Conservation (phyloP, 768 basidiomycete genomes). For the Dioszegia crocea region DNA sequence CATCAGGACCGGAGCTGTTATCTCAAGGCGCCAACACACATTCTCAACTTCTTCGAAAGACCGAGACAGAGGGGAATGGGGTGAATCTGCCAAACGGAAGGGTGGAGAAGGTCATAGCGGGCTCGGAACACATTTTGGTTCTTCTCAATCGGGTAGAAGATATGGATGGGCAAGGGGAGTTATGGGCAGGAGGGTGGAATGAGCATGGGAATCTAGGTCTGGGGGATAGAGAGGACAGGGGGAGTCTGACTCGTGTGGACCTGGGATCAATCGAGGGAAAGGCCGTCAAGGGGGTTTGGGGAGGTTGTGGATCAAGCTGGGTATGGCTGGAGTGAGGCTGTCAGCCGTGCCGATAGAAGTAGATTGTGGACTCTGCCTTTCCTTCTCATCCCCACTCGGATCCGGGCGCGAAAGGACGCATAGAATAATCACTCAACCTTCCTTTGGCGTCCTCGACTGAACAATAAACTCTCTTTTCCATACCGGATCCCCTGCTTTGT, state of each 20-base stretch:
- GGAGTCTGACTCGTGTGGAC: constrained; percentile 55
- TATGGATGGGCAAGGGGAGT: constrained; percentile 36
- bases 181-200: constrained; percentile 97
- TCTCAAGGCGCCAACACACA: constrained; percentile 41
- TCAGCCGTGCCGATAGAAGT: neutral
- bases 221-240: constrained; percentile 57
- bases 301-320: constrained; percentile 59
- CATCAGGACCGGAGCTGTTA: neutral
- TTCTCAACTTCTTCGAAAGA: constrained; percentile 32
- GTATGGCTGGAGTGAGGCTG: constrained; percentile 38
- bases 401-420: no score
- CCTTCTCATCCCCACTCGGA: no score
- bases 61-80: neutral
- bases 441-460: no score
- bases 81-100: constrained; percentile 11
- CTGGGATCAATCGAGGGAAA: neutral
- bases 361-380: no score
- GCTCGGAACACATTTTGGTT: constrained; percentile 79
- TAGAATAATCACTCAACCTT: no score
- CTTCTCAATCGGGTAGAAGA: neutral
- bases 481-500: neutral
- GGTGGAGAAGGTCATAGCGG: constrained; percentile 58
- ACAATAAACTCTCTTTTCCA: no score
- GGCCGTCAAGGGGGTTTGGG: constrained; percentile 51
- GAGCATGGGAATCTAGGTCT: constrained; percentile 91